A percentile compares a stretch with the other conserved stretches of the same genome.
phyloP scores from a whole-genome alignment of 352 stramenopile species.

The Pythium guiyangense region DNA sequence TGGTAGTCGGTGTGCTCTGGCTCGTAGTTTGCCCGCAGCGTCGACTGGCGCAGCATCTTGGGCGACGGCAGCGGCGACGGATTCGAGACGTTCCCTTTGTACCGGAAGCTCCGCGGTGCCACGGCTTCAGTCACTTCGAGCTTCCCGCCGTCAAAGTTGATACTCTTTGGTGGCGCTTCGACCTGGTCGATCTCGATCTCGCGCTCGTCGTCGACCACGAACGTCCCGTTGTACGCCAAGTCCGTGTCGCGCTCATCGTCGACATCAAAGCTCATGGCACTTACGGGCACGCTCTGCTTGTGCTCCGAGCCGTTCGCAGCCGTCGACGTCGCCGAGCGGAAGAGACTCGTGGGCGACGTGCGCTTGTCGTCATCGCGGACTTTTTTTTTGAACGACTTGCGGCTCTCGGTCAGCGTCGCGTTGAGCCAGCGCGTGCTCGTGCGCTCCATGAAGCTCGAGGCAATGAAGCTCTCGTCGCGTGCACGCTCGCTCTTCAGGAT shows the following conservation, averaged over 20 bases:
- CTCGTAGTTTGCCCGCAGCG: slow-evolving; percentile 59
- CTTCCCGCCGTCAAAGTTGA: slow-evolving; percentile 56
- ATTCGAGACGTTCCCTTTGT: slow-evolving; percentile 36
- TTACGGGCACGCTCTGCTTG: slow-evolving; percentile 2
- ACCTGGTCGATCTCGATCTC: slow-evolving; percentile 20
- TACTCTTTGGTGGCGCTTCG: slow-evolving; percentile 53
- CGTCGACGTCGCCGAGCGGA: neutral
- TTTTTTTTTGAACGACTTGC: slow-evolving; percentile 14
- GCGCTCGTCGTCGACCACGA: slow-evolving; percentile 45
- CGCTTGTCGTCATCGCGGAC: slow-evolving; percentile 3
- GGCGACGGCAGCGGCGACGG: slow-evolving; percentile 37
- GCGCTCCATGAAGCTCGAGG: slow-evolving; percentile 61
- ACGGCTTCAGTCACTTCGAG: slow-evolving; percentile 48
- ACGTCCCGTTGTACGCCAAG: slow-evolving; percentile 43
- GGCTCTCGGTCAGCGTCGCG: slow-evolving; percentile 48
- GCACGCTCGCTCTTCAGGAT: slow-evolving; percentile 62
- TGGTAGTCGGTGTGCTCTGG: slow-evolving; percentile 66
- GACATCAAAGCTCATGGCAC: slow-evolving; percentile 43
- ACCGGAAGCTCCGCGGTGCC: slow-evolving; percentile 61
- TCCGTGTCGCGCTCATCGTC: slow-evolving; percentile 35
- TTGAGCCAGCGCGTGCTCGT: slow-evolving; percentile 59
- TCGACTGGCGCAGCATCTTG: slow-evolving; percentile 40
- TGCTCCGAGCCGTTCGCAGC: slow-evolving; percentile 1
- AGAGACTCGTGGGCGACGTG: neutral
- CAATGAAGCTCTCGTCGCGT: slow-evolving; percentile 42